Percentiles rank a stretch among this genome's conserved stretches.
Conservation (phyloP, 306 rosid species). For the Trifolium fragiferum region DNA sequence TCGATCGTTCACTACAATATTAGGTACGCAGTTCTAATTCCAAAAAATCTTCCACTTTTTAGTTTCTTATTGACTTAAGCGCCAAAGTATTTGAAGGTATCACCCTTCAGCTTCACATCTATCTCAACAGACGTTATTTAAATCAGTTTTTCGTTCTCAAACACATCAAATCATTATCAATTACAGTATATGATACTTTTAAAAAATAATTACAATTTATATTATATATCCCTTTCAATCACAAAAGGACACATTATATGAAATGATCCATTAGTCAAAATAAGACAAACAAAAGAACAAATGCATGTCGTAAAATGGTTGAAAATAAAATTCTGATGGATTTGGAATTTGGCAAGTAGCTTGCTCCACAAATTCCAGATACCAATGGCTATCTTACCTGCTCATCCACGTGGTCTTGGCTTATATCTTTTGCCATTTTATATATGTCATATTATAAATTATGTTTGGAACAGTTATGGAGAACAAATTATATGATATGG, state of each 20-base stretch:
- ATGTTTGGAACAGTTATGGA: conserved; percentile 34
- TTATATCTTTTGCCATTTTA: conserved; percentile 37
- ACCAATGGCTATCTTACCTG: conserved; percentile 47
- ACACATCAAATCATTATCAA: no score
- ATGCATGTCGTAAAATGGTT: conserved; percentile 36
- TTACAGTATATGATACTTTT: background rate
- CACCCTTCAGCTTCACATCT: no score
- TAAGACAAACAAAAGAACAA: conserved; percentile 41
- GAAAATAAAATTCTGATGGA: conserved; percentile 44
- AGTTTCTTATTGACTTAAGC: no score
- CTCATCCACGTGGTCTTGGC: conserved; percentile 50
- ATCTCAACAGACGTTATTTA: no score
- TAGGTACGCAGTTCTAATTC: no score
- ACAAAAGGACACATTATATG: conserved; percentile 40
- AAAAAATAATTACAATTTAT: background rate
- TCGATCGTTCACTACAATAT: no score
- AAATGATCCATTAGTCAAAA: conserved; percentile 34
- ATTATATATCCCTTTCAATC: background rate
- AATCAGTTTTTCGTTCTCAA: no score
- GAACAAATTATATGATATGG: conserved; percentile 42
- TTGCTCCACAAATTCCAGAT: conserved; percentile 52
- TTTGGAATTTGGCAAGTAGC: conserved; percentile 53
- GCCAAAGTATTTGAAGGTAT: no score
- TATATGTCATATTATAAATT: conserved; percentile 21
- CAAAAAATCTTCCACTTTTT: no score